These are phyloP conservation scores for Aspergillus viridinutans DNA, from an alignment of 2,329 filamentous ascomycete genomes.

Conservation along the genomic window DNA sequence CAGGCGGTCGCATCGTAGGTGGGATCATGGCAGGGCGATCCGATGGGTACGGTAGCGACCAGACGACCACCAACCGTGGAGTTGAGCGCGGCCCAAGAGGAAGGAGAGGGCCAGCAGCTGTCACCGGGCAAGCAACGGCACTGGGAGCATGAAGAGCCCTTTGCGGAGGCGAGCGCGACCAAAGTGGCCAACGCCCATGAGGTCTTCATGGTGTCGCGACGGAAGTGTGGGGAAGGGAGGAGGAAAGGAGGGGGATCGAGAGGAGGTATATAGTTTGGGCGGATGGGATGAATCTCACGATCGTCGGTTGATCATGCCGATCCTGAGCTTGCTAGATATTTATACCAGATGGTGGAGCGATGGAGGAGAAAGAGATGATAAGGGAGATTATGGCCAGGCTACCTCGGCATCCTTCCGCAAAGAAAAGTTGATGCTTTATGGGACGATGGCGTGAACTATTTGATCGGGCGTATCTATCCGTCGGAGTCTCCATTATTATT, in stretches of 20 bases:
- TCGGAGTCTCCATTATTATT: too few species aligned
- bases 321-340: background rate
- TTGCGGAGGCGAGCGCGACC: slow-evolving; percentile 12
- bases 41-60: slow-evolving; percentile 37
- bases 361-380: background rate
- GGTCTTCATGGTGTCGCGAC: slow-evolving; percentile 20
- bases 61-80: slow-evolving; percentile 35
- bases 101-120: slow-evolving; percentile 34
- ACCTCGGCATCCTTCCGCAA: background rate
- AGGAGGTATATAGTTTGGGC: background rate
- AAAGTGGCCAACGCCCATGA: slow-evolving; percentile 13
- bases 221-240: background rate
- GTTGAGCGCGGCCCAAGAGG: slow-evolving; percentile 34
- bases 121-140: slow-evolving; percentile 33
- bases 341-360: background rate
- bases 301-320: slow-evolving; percentile 4
- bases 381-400: background rate
- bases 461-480: background rate
- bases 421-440: background rate
- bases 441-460: too few species aligned
- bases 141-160: background rate
- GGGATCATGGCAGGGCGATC: slow-evolving; percentile 33
- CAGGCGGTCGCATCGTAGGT: slow-evolving; percentile 20
- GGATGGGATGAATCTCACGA: background rate
- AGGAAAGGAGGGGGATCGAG: background rate